phyloP scores from a whole-genome alignment of 140 eudicot genomes.

The Erigeron philadelphicus region DNA sequence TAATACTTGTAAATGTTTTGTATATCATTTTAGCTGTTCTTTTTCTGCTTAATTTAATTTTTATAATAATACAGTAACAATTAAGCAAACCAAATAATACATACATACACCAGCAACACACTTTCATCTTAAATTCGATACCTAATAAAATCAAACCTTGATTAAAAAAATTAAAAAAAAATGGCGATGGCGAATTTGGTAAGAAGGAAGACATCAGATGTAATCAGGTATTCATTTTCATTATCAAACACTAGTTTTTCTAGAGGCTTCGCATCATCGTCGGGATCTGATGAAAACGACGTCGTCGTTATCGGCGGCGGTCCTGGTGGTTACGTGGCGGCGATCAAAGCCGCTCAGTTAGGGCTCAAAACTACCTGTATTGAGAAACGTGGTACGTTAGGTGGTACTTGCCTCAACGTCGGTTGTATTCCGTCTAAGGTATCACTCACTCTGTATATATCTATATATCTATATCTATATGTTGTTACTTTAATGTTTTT shows the following conservation, averaged over 20 bases:
- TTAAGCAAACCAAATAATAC: too few species aligned
- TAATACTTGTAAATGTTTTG: too few species aligned
- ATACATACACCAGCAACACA: too few species aligned
- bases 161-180: neutral
- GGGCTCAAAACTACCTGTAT: constrained; percentile 71
- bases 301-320: constrained; percentile 71
- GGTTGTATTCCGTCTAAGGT: constrained; percentile 42
- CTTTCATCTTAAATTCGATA: too few species aligned
- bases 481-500: too few species aligned
- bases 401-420: constrained; percentile 69
- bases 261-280: constrained; percentile 40
- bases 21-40: too few species aligned
- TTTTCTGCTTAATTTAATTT: too few species aligned
- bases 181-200: constrained; percentile 13
- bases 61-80: too few species aligned
- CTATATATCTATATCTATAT: too few species aligned
- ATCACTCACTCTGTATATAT: neutral
- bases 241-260: constrained; percentile 19
- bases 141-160: too few species aligned
- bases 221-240: constrained; percentile 21
- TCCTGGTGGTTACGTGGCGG: constrained; percentile 75
- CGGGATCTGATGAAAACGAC: constrained; percentile 68
- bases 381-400: constrained; percentile 64
- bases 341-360: constrained; percentile 74
- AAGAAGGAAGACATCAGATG: constrained; percentile 19